Evolutionary conservation across 768 basidiomycete genomes (phyloP).

Genomic region (Termitomyces sp.): DNA sequence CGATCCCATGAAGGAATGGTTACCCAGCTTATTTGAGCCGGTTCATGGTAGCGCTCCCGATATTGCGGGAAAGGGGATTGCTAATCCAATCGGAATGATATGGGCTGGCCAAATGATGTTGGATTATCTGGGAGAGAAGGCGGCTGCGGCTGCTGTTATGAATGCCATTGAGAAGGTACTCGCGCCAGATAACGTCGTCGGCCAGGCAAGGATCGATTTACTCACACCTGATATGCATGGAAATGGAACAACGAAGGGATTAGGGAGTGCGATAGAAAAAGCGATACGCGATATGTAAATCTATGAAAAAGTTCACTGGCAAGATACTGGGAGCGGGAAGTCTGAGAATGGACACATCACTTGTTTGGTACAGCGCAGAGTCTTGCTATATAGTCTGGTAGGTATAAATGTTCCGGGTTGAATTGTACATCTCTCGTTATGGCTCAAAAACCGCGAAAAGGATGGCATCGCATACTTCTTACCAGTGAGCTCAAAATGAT

Average conservation of each 20-base stretch:
- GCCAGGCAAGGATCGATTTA: conserved; percentile 18
- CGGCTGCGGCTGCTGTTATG: conserved; percentile 33
- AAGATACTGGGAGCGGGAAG: too few relatives aligned
- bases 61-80: conserved; percentile 47
- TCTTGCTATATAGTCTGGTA: too few relatives aligned
- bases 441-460: too few relatives aligned
- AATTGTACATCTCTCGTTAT: too few relatives aligned
- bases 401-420: too few relatives aligned
- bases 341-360: too few relatives aligned
- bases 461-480: too few relatives aligned
- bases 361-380: too few relatives aligned
- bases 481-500: too few relatives aligned
- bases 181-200: conserved; percentile 18
- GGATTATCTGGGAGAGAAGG: conserved; percentile 34
- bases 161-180: conserved; percentile 33
- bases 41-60: conserved; percentile 56
- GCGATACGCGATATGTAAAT: conserved; percentile 9
- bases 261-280: conserved; percentile 26
- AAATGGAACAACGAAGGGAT: conserved; percentile 28
- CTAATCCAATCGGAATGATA: conserved; percentile 52
- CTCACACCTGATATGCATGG: conserved; percentile 34
- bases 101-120: conserved; percentile 55
- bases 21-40: conserved; percentile 48
- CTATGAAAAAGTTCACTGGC: too few relatives aligned
- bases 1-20: conserved; percentile 30